Evolutionary conservation across 176 grass and related monocot genomes (phyloP).

Genomic region (Oryza longistaminata): DNA sequence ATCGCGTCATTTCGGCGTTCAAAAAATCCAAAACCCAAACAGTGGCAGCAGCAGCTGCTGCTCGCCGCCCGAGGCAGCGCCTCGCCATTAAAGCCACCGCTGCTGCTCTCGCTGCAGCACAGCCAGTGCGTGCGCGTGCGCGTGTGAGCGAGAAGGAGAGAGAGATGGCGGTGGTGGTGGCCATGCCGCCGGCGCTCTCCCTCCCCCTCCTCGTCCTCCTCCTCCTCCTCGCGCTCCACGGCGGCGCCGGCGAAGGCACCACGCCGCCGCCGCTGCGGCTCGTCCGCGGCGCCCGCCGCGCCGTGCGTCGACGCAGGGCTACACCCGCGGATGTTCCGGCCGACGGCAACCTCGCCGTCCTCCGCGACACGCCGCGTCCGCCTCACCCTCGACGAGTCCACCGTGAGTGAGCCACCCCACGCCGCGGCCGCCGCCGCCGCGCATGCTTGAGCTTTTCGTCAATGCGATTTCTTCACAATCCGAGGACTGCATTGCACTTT

Average conservation of each 20-base stretch:
- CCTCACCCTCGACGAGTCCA: slow-evolving; percentile 74
- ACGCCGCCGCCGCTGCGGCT: slow-evolving; percentile 18
- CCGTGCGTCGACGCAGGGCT: slow-evolving; percentile 84
- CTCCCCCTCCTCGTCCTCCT: slow-evolving; percentile 15
- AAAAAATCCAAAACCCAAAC: slow-evolving; percentile 28
- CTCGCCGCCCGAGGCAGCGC: slow-evolving; percentile 18
- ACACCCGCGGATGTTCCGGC: slow-evolving; percentile 87
- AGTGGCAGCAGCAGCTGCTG: neutral
- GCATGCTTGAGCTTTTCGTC: too few relatives aligned
- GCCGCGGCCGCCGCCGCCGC: too few relatives aligned
- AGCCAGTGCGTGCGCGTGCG: neutral
- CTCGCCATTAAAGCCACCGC: slow-evolving; percentile 18
- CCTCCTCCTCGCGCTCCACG: neutral
- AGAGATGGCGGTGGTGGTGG: neutral
- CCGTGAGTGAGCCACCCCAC: slow-evolving; percentile 43
- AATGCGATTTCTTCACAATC: neutral
- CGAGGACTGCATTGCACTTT: slow-evolving; percentile 31
- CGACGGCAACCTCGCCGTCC: slow-evolving; percentile 75
- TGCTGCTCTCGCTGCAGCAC: slow-evolving; percentile 7
- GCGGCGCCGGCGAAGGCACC: neutral
- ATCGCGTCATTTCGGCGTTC: slow-evolving; percentile 28
- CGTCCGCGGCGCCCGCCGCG: slow-evolving; percentile 38
- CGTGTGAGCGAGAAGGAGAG: neutral
- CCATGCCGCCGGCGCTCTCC: slow-evolving; percentile 5
- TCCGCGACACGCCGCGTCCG: slow-evolving; percentile 55